Base-by-base conservation (phyloP, 768 basidiomycete species). In the Pisolithus sp. region DNA sequence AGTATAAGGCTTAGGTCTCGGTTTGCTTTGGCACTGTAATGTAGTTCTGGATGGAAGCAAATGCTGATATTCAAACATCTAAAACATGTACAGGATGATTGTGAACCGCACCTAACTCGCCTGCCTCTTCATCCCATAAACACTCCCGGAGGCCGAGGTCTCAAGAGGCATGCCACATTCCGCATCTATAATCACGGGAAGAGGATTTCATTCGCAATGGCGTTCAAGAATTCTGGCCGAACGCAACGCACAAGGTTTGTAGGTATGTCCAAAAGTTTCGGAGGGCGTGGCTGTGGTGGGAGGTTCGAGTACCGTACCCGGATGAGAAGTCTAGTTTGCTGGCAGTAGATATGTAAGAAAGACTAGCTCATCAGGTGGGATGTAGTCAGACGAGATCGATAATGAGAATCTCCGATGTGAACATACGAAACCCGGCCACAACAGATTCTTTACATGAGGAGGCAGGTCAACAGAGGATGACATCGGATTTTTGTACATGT, bases 151-250 rank as follows among this genome's bases (percentile, higher is more conserved):
- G 80, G 17, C 87, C 86, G 44, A 95, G 71, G 65, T 98, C n/a
- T n/a, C 91, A 23, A 99, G 70, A 0, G 94, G 93, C 93, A 99
- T 94, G 0, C 96, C 96, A 58, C 86, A 86, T 66, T 99, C 96
- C 1, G 90, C 91, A 59, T 99, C 96, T 1, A 97, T 86, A 57
- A 98, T 86, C 91, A 98, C 93, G 0, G 96, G 95, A 18, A 96
- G 66, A 0, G 89, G 86, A 10, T 81, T 45, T 91, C 89, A 49
- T 83, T 82, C 0, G 89, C 86, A 36, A 96, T 72, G 6, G 83
- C 78, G 55, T 89, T 81, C 34, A 94, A 78, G 58, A 93, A 94
- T 59, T 89, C 89, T 6, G 91, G 87, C 18, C 81, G 80, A 15
- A 91, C 86, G 66, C 95, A 93, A 41, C 95, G 88, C 65, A 80